Base-by-base conservation (phyloP, 2,329 filamentous ascomycete genomes). In the Alternaria sp. region DNA sequence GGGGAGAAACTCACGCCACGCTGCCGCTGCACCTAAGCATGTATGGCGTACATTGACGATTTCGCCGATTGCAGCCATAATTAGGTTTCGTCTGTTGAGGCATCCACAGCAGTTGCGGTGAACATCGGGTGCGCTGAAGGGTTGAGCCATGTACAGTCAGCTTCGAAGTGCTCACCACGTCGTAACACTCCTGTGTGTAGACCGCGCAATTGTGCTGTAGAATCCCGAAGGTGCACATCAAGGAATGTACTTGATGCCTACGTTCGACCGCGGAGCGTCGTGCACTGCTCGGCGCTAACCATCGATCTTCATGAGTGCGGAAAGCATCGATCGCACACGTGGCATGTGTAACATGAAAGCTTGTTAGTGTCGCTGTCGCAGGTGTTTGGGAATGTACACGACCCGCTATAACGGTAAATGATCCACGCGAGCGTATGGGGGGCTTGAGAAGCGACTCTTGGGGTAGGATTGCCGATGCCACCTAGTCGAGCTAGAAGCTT, bases 1-100 rank as follows among this genome's bases (percentile, higher is more conserved):
- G 49, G 57, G 49, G 43, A 49, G 36, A 36, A 51, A 59, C 42
- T 47, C 34, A 59, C 52, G 52, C 47, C 51, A 51, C 56, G 39
- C 34, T 28, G 38, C 24, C 34, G 38, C 18, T 32, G 28, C 9
- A 42, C 36, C 51, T 30, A 11, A 36, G 38, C 32, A 26, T n/a
- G 16, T 16, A 20, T 30, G 43, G 7, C 18, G 26, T 47, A 54
- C 20, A 18, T 28, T 12, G 18, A 38, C n/a, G 30, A 22, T 22
- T 42, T 36, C 39, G 51, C 43, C 43, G 22, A 48, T 24, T 43
- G 28, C 16, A 16, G 36, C 51, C 36, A 54, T 43, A 34, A n/a
- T 43, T 48, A 36, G 56, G 36, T 20, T 48, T 20, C 11, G 28
- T 48, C 9, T 12, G 32, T 18, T 12, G 5, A 36, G 26, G n/a